Evolutionary conservation across 2,329 filamentous ascomycete species (phyloP).

Genomic region (Apiospora arundinis): DNA sequence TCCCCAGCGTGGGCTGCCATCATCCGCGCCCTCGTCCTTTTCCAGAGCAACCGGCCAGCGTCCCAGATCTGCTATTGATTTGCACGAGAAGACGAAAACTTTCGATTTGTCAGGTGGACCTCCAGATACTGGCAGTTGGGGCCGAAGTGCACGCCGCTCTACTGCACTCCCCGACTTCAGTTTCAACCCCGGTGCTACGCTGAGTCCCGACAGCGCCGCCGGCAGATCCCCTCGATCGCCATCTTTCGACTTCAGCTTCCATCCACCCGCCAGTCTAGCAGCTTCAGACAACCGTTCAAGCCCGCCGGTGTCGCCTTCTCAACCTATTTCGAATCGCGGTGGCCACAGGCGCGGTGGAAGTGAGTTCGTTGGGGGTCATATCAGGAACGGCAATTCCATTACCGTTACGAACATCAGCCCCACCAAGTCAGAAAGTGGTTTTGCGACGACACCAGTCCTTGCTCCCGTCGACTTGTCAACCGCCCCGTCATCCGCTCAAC

Average conservation of each 20-base stretch:
- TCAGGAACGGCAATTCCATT: conserved; percentile 62
- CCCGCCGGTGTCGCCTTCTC: conserved; percentile 62
- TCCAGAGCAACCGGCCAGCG: conserved; percentile 57
- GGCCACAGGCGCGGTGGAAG: conserved; percentile 83
- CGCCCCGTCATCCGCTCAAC: conserved; percentile 42
- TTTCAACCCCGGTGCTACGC: conserved; percentile 57
- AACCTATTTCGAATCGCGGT: conserved; percentile 64
- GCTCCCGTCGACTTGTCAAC: conserved; percentile 52
- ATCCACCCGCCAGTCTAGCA: conserved; percentile 35
- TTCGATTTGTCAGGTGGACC: conserved; percentile 30
- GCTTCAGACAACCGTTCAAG: conserved; percentile 50
- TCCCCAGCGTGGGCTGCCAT: conserved; percentile 56
- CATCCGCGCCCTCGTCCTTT: conserved; percentile 54
- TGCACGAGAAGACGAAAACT: conserved; percentile 25
- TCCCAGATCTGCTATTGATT: conserved; percentile 59
- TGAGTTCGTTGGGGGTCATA: conserved; percentile 83
- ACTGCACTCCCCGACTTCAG: conserved; percentile 59
- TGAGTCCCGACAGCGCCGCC: conserved; percentile 25
- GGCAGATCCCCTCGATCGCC: conserved; percentile 39
- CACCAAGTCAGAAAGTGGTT: conserved; percentile 67
- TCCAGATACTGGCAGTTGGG: conserved; percentile 19
- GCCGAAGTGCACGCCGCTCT: conserved; percentile 28
- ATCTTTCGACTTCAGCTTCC: conserved; percentile 30
- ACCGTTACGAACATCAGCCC: conserved; percentile 72
- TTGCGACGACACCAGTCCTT: conserved; percentile 62